Conservation (phyloP, 179 eudicot species). For the Gypsophila paniculata region DNA sequence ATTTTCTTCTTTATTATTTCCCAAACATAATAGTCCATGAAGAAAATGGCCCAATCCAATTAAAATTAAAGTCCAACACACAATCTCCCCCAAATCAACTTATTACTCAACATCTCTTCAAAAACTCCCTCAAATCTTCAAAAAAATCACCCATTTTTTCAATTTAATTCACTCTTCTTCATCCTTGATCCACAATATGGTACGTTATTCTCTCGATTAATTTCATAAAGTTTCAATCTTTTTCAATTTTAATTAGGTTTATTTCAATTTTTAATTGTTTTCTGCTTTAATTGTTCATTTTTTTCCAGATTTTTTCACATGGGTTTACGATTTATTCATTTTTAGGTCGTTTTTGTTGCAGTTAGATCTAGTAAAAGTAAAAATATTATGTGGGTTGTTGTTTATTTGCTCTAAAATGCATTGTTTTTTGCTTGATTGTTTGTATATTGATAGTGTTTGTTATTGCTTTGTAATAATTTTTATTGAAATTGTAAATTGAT, state of each 20-base stretch:
- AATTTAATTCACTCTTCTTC: background rate
- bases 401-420: constrained; percentile 4
- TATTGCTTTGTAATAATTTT: background rate
- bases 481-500: constrained; percentile 4
- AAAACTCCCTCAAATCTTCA: constrained; percentile 21
- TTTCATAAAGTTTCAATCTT: background rate
- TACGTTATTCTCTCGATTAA: constrained; percentile 9
- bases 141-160: constrained; percentile 14
- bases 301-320: background rate
- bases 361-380: constrained; percentile 15
- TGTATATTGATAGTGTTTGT: constrained; percentile 3
- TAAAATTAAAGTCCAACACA: too few relatives aligned
- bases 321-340: constrained; percentile 9
- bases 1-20: too few relatives aligned
- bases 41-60: too few relatives aligned
- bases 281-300: background rate
- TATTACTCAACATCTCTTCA: background rate
- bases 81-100: too few relatives aligned
- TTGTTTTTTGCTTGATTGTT: background rate
- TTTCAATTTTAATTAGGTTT: background rate
- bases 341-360: constrained; percentile 2
- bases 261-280: background rate
- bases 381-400: constrained; percentile 11
- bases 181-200: constrained; percentile 23
- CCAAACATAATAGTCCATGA: too few relatives aligned